A percentile compares a stretch with the other conserved stretches of the same genome.
These are phyloP conservation scores for Aspergillus floridensis DNA, from an alignment of 2,329 filamentous ascomycete genomes.

Conservation along the genomic window DNA sequence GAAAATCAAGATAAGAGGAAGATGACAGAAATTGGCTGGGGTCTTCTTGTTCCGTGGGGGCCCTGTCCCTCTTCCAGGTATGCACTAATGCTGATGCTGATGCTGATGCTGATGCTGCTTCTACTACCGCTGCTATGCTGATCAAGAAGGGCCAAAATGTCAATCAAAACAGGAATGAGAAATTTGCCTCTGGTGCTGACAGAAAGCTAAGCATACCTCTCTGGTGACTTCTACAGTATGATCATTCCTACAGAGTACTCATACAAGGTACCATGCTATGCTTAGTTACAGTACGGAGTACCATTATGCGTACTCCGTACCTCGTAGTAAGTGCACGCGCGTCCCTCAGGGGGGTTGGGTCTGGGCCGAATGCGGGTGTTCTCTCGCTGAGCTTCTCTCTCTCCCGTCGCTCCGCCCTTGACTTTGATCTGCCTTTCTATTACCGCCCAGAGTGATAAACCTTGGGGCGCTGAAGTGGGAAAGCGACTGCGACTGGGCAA, in stretches of 20 bases:
- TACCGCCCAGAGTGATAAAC: constrained; percentile 8
- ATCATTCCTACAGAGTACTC: no score
- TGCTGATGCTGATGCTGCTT: not conserved
- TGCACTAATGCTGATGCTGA: not conserved
- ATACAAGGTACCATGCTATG: no score
- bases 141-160: not conserved
- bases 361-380: constrained; percentile 18
- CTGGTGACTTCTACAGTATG: no score
- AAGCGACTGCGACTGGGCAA: constrained; percentile 1
- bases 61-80: not conserved
- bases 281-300: no score
- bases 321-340: constrained; percentile 17
- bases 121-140: not conserved
- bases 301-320: no score
- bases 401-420: constrained; percentile 2
- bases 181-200: no score
- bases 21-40: not conserved
- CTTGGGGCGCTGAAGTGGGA: not conserved
- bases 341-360: constrained; percentile 22
- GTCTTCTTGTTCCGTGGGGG: not conserved
- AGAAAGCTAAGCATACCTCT: no score
- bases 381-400: constrained; percentile 1
- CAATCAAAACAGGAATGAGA: no score
- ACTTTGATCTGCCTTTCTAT: constrained; percentile 14
- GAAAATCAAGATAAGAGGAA: not conserved